Conservation (phyloP, 129 eudicot species). For the Pseudognaphalium luteoalbum region DNA sequence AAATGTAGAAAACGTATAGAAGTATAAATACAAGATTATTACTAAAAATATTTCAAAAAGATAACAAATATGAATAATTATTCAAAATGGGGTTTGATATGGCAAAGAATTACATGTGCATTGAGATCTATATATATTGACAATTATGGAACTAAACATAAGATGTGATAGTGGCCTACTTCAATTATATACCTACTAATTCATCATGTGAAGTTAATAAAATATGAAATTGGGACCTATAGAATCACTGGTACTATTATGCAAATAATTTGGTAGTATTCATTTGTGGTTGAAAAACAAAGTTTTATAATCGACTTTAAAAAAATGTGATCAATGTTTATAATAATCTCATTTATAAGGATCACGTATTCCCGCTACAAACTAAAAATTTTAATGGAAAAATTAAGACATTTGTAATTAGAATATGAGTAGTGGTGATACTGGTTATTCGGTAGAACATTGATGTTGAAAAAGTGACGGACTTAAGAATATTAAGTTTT, state of each 20-base stretch:
- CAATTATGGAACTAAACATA: constrained; percentile 37
- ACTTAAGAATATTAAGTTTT: no score
- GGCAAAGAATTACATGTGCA: constrained; percentile 34
- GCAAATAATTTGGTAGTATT: constrained; percentile 7
- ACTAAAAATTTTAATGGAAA: no score
- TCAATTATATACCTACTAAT: constrained; percentile 31
- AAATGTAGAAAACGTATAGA: constrained; percentile 5
- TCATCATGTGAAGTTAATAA: constrained; percentile 31
- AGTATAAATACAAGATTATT: background rate
- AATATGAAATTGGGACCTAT: constrained; percentile 26
- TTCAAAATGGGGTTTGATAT: constrained; percentile 14
- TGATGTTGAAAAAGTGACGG: no score
- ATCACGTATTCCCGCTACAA: no score
- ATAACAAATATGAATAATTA: background rate
- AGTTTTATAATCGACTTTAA: constrained; percentile 2
- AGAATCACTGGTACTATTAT: constrained; percentile 23
- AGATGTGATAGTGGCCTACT: constrained; percentile 42
- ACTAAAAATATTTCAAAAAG: background rate
- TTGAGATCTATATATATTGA: constrained; percentile 24
- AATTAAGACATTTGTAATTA: no score
- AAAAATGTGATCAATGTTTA: constrained; percentile 3
- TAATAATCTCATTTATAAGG: background rate
- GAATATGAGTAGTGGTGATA: no score
- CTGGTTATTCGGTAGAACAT: no score
- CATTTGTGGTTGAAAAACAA: constrained; percentile 13